phyloP scores from a whole-genome alignment of 1,284 basidiomycete species.

The Ustilago loliicola region DNA sequence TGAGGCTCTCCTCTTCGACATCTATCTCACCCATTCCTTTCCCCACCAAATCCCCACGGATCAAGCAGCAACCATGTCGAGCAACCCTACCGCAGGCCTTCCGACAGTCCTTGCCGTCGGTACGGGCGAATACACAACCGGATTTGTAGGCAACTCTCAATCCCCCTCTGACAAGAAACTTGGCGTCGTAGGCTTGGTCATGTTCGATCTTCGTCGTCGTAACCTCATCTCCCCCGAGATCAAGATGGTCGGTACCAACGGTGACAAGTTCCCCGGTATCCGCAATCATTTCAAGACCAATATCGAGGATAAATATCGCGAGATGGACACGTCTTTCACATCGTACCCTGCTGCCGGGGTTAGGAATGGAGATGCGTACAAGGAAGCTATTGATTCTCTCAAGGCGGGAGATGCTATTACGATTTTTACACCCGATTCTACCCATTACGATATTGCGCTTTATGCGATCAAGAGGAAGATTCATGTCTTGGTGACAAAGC shows the following conservation, averaged over 20 bases:
- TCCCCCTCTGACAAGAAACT: slow-evolving; percentile 95
- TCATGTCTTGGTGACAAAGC: slow-evolving; percentile 92
- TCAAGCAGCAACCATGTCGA: not conserved
- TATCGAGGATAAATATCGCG: slow-evolving; percentile 85
- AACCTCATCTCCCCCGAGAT: slow-evolving; percentile 81
- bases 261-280: slow-evolving; percentile 86
- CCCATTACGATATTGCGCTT: slow-evolving; percentile 85
- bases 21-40: not conserved
- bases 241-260: slow-evolving; percentile 85
- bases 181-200: slow-evolving; percentile 85
- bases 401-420: slow-evolving; percentile 87
- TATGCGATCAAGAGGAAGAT: slow-evolving; percentile 86
- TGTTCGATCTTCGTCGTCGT: slow-evolving; percentile 87
- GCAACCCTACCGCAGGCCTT: too few species aligned
- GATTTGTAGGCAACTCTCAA: slow-evolving; percentile 88
- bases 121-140: slow-evolving; percentile 79
- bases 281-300: slow-evolving; percentile 84
- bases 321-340: slow-evolving; percentile 85
- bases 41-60: not conserved
- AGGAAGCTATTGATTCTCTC: slow-evolving; percentile 83
- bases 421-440: slow-evolving; percentile 82
- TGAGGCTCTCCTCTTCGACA: not conserved
- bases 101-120: slow-evolving; percentile 50
- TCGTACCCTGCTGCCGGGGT: slow-evolving; percentile 81
- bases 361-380: slow-evolving; percentile 85